These are phyloP conservation scores for Allomyces macrogynus DNA, from an alignment of 192 early-diverging fungal genomes.

Conservation along the genomic window DNA sequence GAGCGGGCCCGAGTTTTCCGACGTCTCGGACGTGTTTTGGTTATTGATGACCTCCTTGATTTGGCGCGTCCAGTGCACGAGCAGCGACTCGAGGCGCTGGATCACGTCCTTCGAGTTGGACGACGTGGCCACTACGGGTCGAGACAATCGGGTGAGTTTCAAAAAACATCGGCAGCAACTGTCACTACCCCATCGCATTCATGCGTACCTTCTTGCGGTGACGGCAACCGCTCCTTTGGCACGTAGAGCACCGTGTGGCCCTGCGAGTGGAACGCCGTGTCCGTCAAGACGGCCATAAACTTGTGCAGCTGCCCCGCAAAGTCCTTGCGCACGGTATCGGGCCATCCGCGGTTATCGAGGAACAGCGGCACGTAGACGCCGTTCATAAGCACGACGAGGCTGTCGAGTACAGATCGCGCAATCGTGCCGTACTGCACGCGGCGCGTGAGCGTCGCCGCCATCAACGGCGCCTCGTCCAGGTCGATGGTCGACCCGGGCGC, in stretches of 20 bases:
- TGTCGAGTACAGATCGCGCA: constrained; percentile 21
- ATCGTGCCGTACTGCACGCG: constrained; percentile 31
- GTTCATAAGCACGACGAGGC: constrained; percentile 28
- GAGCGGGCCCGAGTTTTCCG: constrained; percentile 37
- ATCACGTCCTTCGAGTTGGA: constrained; percentile 32
- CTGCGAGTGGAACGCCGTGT: constrained; percentile 32
- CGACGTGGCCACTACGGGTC: not conserved
- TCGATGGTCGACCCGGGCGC: not conserved
- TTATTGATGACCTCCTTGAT: constrained; percentile 47
- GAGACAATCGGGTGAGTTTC: too few species aligned
- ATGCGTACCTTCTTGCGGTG: too few species aligned
- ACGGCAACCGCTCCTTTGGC: constrained; percentile 21
- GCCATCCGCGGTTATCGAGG: constrained; percentile 34
- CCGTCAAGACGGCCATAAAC: constrained; percentile 18
- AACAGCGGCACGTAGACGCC: constrained; percentile 39
- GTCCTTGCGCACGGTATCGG: constrained; percentile 36
- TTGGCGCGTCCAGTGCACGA: constrained; percentile 43
- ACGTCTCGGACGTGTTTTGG: constrained; percentile 23
- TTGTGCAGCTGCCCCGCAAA: constrained; percentile 4
- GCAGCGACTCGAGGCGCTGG: constrained; percentile 30
- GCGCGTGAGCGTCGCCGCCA: not conserved
- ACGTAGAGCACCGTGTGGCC: constrained; percentile 43
- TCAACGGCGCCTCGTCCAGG: not conserved
- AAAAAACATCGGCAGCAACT: too few species aligned
- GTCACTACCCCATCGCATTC: too few species aligned